Base-by-base conservation (phyloP, 1,139 yeast genomes). In the Entelexis sorbosivorans region DNA sequence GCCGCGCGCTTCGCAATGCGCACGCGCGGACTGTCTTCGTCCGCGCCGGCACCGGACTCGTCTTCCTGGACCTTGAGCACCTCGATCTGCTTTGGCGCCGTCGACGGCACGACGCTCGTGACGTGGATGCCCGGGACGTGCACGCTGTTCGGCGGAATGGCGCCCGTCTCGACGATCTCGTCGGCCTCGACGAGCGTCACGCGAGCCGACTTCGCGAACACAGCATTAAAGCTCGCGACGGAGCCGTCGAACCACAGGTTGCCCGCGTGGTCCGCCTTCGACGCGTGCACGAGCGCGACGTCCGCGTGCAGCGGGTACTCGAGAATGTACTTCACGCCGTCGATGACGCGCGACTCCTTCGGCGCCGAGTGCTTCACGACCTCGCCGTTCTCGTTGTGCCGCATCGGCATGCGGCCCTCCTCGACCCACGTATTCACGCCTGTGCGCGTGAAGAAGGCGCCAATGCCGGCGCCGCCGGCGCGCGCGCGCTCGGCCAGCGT, bases 381-480 rank as follows among this genome's bases (percentile, higher is more conserved):
- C 24, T 63, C 59, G 32, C 72, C 72, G 40, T 64, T 60, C 17
- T 58, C 53, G 28, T 62, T 60, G 58, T 73, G 74, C 51, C 70
- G 62, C 10, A 73, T 66, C 2, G 78, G 78, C 51, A 74, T 61
- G 56, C 72, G 68, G 20, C 78, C 78, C 53, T 73, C 68, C 59
- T 74, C 75, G 40, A 74, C 64, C 76, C 76, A 72, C 26, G 78
- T 74, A 33, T 72, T 73, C n/a, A 67, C 76, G 24, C 77, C 78
- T 1, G 78, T 72, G 1, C 76, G 71, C 2, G 76, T 69, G 59
- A 68, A 74, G 54, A 71, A 73, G 1, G 77, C 78, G 1, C 78
- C 77, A 17, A 73, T 65, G 17, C 78, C 78, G 5, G 78, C 71
- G 20, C 70, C 75, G 13, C 73, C 78, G n/a, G 78, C 77, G 34